Base-by-base conservation (phyloP, 441 rosid species). In the Jatropha podagrica region DNA sequence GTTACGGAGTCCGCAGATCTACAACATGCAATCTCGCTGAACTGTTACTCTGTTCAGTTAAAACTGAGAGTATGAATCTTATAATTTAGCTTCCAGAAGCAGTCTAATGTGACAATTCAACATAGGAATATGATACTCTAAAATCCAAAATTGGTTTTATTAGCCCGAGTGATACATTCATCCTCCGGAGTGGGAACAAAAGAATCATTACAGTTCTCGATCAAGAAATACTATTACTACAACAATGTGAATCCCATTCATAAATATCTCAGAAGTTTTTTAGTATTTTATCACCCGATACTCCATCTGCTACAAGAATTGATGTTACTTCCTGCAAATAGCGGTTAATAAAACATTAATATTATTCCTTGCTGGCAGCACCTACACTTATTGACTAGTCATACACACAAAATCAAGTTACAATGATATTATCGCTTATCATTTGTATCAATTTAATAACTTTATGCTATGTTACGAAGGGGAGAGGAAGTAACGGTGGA, bases 251-350 rank as follows among this genome's bases (percentile, higher is more conserved):
- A 77, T 37, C 73, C 49, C 41, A 38, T 54, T 10, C 20, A 13
- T 8, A 54, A 61, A 67, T 56, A 52, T 72, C 37, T 93, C 89
- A 96, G 84, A 96, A 93, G 86, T 93, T 96, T 91, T 86, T 91
- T 64, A 96, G 86, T 74, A 96, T 83, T 86, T 87, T 92, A 77
- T 87, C 93, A n/a, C 78, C 82, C 3, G 91, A 82, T 65, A 96
- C 90, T 62, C 98, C 99, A 66, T 85, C 96, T 5, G 84, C 92
- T 42, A 87, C 84, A 38, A 96, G 95, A 65, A 91, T 85, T 48
- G 93, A 81, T n/a, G 94, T 87, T 75, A 96, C 86, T 81, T 93
- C 98, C 98, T 95, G 93, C 89, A 87, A 27, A 70, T 11, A 77
- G 60, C 67, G 73, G 27, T 64, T 77, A 54, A 26, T 54, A 4